A percentile compares a stretch with the other conserved stretches of the same genome.
phyloP scores from a whole-genome alignment of 805 yeast genomes.

The Schwanniomyces vanrijiae region DNA sequence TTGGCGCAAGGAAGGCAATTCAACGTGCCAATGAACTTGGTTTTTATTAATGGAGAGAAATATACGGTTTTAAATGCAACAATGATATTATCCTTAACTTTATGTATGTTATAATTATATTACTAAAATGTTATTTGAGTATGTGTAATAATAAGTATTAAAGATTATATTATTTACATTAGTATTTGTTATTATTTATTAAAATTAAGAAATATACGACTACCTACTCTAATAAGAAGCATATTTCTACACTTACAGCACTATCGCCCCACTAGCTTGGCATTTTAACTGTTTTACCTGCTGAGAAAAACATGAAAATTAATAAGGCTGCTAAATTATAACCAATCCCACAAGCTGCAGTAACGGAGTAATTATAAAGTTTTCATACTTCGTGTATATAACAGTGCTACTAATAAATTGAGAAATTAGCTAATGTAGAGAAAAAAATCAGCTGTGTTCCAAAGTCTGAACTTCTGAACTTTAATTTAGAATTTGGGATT shows the following conservation, averaged over 20 bases:
- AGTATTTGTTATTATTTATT: too few relatives aligned
- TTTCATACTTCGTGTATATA: conserved; percentile 41
- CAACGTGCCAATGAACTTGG: conserved; percentile 5
- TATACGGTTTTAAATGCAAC: neutral
- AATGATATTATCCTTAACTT: conserved; percentile 2
- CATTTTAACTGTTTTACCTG: conserved; percentile 19
- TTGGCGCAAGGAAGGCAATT: conserved; percentile 10
- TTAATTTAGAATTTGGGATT: conserved; percentile 21
- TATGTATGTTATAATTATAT: too few relatives aligned
- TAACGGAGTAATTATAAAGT: conserved; percentile 46
- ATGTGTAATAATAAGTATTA: too few relatives aligned
- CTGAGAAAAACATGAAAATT: conserved; percentile 36
- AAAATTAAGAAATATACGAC: neutral
- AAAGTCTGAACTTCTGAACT: conserved; percentile 34
- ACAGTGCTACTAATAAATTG: conserved; percentile 48
- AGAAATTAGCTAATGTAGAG: conserved; percentile 47
- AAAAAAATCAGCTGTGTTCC: conserved; percentile 43
- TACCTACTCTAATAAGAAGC: conserved; percentile 34
- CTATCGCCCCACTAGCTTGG: conserved; percentile 56
- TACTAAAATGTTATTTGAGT: too few relatives aligned
- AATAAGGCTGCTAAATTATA: conserved; percentile 42
- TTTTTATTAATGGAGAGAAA: neutral
- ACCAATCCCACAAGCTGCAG: conserved; percentile 54
- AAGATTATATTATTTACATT: neutral
- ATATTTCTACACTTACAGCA: conserved; percentile 41